A percentile compares a stretch with the other conserved stretches of the same genome.
Evolutionary conservation across 345 rosid species (phyloP).

Genomic region (Eucalyptus cloeziana): DNA sequence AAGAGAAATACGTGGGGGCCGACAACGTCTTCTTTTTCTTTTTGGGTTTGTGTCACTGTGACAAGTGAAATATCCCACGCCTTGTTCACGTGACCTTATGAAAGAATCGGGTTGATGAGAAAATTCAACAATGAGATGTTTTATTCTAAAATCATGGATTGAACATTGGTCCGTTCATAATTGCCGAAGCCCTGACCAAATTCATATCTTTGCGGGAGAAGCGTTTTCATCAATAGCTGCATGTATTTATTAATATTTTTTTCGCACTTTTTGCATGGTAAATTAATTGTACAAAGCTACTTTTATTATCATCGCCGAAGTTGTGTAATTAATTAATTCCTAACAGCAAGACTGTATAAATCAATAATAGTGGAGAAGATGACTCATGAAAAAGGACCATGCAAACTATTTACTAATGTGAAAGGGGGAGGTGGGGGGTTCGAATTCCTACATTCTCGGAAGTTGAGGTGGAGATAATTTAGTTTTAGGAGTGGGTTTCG

Average conservation of each 20-base stretch:
- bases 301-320: not conserved
- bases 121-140: not conserved
- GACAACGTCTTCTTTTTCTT: not conserved
- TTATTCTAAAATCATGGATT: not conserved
- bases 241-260: too few species aligned
- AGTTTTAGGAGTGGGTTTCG: too few species aligned
- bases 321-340: not conserved
- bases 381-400: not conserved
- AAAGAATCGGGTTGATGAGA: not conserved
- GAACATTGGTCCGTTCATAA: not conserved
- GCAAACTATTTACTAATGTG: not conserved
- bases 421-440: too few species aligned
- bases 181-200: not conserved
- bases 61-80: not conserved
- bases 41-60: rapidly evolving
- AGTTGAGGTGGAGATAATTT: too few species aligned
- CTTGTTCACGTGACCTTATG: not conserved
- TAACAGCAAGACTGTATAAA: not conserved
- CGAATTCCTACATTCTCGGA: too few species aligned
- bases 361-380: not conserved
- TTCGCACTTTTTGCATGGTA: rapidly evolving
- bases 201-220: not conserved
- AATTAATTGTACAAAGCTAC: not conserved
- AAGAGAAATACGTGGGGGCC: not conserved
- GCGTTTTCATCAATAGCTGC: not conserved